phyloP scores from a whole-genome alignment of 1,284 basidiomycete species.

The Apiotrichum gracile region DNA sequence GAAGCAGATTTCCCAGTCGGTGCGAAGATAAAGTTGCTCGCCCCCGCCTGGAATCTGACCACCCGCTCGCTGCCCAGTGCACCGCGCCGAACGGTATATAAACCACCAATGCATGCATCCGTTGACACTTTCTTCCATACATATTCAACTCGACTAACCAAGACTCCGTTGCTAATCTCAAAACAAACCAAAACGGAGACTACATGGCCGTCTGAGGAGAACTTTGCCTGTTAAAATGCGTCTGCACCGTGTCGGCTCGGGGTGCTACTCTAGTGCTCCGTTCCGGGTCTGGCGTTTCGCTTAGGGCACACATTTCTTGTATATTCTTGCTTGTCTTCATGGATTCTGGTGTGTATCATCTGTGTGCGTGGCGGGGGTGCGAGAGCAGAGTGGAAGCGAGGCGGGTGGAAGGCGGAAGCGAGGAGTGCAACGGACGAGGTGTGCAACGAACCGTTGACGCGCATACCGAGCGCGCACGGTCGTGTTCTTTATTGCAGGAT shows the following conservation, averaged over 20 bases:
- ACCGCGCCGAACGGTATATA: neutral
- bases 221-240: constrained; percentile 35
- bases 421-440: no score
- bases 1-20: no score
- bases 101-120: neutral
- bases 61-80: neutral
- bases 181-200: constrained; percentile 1
- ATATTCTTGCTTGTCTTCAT: no score
- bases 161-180: constrained; percentile 8
- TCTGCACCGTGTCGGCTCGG: constrained; percentile 11
- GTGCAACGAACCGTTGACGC: no score
- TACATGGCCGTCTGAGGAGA: constrained; percentile 15
- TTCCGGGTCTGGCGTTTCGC: constrained; percentile 35
- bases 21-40: no score
- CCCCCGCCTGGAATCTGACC: no score
- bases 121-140: neutral
- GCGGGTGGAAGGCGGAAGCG: no score
- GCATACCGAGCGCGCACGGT: no score
- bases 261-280: neutral
- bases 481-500: no score
- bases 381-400: no score
- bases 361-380: no score
- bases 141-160: constrained; percentile 16
- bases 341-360: no score
- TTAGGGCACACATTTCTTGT: constrained; percentile 35